Conservation (phyloP, 2,329 filamentous ascomycete species). For the Xylaria sp. region DNA sequence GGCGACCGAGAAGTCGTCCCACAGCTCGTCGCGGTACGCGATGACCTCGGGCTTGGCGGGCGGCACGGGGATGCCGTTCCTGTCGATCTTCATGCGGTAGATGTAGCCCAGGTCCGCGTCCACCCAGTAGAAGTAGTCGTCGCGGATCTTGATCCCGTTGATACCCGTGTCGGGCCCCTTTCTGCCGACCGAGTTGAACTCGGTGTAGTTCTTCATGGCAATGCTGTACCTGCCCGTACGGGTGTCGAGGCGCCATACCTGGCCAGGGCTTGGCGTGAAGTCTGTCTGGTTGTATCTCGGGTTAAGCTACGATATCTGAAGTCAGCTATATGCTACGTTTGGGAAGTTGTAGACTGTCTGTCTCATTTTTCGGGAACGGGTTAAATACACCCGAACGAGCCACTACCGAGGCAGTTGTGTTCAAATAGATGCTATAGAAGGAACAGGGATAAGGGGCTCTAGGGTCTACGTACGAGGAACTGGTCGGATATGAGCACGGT, state of each 20-base stretch:
- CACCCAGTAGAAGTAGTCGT: background rate
- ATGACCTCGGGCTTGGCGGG: background rate
- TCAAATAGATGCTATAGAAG: too few species aligned
- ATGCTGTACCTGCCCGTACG: background rate
- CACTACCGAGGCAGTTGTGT: too few species aligned
- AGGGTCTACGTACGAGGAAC: too few species aligned
- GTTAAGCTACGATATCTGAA: too few species aligned
- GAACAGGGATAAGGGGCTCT: too few species aligned
- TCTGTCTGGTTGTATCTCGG: background rate
- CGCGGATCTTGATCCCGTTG: slow-evolving; percentile 1
- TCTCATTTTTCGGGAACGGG: too few species aligned
- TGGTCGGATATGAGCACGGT: background rate
- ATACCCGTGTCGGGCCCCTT: background rate
- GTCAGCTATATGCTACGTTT: too few species aligned
- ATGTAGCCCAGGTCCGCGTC: background rate
- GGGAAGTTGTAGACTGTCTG: too few species aligned
- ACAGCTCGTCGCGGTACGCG: background rate
- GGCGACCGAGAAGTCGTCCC: slow-evolving; percentile 1
- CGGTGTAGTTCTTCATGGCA: background rate
- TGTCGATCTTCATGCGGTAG: background rate
- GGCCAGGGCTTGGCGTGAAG: background rate
- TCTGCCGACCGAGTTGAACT: background rate
- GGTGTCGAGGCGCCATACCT: slow-evolving; percentile 1
- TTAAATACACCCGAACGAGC: too few species aligned
- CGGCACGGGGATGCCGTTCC: background rate